phyloP scores from a whole-genome alignment of 768 basidiomycete species.

The Rhizopogon sp. region DNA sequence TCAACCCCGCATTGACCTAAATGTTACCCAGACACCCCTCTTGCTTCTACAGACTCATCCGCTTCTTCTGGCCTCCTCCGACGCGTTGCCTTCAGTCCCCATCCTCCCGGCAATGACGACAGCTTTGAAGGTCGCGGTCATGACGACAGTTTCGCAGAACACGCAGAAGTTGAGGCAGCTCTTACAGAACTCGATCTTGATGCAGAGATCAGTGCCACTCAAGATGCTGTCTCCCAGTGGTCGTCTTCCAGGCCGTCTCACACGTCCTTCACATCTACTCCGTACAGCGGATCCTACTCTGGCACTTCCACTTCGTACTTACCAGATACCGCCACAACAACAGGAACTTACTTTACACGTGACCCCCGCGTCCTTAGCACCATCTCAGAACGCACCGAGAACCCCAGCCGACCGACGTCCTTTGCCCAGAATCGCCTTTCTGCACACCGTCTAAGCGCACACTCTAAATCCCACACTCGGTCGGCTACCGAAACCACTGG shows the following conservation, averaged over 20 bases:
- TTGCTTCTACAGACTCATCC: conserved; percentile 38
- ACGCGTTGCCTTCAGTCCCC: conserved; percentile 10
- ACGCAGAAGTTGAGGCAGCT: conserved; percentile 59
- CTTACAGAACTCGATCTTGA: conserved; percentile 68
- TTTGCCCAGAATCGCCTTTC: conserved; percentile 10
- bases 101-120: conserved; percentile 3
- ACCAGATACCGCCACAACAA: conserved; percentile 12
- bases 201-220: conserved; percentile 59
- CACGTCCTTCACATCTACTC: conserved; percentile 14
- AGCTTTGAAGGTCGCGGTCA: conserved; percentile 7
- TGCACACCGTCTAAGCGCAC: background rate
- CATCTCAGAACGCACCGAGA: conserved; percentile 77
- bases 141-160: conserved; percentile 27
- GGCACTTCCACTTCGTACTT: conserved; percentile 28
- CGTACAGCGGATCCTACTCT: conserved; percentile 28
- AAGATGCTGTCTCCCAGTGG: conserved; percentile 65
- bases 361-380: conserved; percentile 57
- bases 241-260: conserved; percentile 30
- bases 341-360: conserved; percentile 32
- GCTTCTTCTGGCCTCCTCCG: background rate
- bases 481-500: conserved; percentile 22
- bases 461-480: conserved; percentile 27
- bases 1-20: conserved; percentile 1
- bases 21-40: conserved; percentile 34
- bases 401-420: conserved; percentile 53